Percentiles rank a stretch among this genome's conserved stretches.
phyloP scores from a whole-genome alignment of 345 rosid species.

The Combretum micranthum region DNA sequence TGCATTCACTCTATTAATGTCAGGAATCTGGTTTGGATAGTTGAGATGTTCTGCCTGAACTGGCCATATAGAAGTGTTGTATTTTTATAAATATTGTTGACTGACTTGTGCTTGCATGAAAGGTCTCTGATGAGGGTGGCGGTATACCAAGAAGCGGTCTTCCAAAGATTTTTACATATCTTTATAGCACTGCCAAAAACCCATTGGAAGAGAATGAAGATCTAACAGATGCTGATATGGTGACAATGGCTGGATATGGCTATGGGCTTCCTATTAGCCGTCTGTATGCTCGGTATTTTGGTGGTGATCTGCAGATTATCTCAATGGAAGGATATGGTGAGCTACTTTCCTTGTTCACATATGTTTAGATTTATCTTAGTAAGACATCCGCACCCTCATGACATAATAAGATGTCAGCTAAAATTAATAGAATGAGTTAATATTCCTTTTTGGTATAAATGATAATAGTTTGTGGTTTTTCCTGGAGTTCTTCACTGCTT shows the following conservation, averaged over 20 bases:
- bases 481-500: no score
- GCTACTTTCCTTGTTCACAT: conserved; percentile 15
- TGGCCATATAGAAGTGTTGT: not conserved
- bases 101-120: conserved; percentile 12
- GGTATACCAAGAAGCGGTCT: conserved; percentile 97
- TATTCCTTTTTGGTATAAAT: no score
- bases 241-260: conserved; percentile 97
- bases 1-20: not conserved
- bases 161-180: conserved; percentile 91
- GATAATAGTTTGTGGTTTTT: no score
- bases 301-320: conserved; percentile 92
- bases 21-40: not conserved
- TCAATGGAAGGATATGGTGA: conserved; percentile 99
- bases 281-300: conserved; percentile 88
- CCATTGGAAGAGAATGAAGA: conserved; percentile 67
- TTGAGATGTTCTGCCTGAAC: not conserved
- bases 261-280: conserved; percentile 95
- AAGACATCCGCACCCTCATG: not conserved
- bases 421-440: not conserved
- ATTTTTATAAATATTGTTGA: conserved; percentile 4
- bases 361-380: not conserved
- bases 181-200: conserved; percentile 86
- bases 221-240: conserved; percentile 50
- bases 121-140: conserved; percentile 98
- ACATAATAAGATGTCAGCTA: not conserved